Evolutionary conservation across 441 rosid genomes (phyloP).

Genomic region (Euphorbia schlechtendalii): DNA sequence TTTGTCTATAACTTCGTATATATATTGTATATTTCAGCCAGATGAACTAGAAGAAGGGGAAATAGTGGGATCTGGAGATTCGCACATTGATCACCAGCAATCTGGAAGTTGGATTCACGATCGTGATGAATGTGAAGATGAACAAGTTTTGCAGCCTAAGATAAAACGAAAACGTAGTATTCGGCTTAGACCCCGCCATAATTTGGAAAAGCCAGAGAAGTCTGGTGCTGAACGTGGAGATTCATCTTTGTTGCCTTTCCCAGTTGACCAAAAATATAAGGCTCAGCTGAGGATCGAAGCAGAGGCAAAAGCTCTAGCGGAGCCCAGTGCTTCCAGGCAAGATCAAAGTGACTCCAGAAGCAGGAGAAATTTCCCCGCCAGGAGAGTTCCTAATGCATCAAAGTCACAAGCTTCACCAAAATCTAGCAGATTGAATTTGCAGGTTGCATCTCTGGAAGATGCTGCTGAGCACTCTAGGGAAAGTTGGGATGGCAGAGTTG

Average conservation of each 20-base stretch:
- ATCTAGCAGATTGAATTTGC: conserved; percentile 54
- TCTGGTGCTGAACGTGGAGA: conserved; percentile 50
- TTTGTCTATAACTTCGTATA: conserved; percentile 16
- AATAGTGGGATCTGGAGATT: conserved; percentile 87
- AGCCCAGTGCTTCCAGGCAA: conserved; percentile 47
- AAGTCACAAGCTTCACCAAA: conserved; percentile 63
- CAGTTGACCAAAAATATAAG: conserved; percentile 55
- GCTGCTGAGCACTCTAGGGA: conserved; percentile 52
- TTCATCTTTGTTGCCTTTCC: conserved; percentile 44
- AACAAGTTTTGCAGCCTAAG: conserved; percentile 96
- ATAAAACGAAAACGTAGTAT: conserved; percentile 94
- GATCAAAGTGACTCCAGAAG: too few relatives aligned
- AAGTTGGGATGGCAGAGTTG: conserved; percentile 54
- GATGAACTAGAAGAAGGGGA: conserved; percentile 99
- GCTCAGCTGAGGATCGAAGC: conserved; percentile 50
- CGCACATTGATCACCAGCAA: conserved; percentile 83
- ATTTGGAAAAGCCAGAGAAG: conserved; percentile 60
- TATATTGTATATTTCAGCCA: conserved; percentile 40
- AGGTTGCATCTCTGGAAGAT: conserved; percentile 49
- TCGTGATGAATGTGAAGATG: conserved; percentile 95
- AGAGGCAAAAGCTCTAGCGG: conserved; percentile 41
- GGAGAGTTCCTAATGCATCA: conserved; percentile 63
- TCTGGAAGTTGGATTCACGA: conserved; percentile 98
- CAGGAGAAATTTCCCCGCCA: conserved; percentile 52
- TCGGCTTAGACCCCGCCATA: conserved; percentile 82